Percentiles rank a stretch among this genome's conserved stretches.
Evolutionary conservation across 345 rosid genomes (phyloP).

Genomic region (Anastatica hierochuntica): DNA sequence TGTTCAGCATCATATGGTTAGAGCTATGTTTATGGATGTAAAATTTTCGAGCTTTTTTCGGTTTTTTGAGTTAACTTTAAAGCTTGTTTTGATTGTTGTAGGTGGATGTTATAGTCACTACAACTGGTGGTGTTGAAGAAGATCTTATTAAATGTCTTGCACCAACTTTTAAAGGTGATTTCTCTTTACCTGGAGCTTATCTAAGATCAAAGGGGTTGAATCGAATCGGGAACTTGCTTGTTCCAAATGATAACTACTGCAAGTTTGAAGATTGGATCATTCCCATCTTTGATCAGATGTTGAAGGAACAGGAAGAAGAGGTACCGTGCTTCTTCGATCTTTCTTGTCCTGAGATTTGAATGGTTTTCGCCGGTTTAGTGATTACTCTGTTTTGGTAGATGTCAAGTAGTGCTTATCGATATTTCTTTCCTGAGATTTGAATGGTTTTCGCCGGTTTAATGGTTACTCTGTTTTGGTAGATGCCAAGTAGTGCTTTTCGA

Average conservation of each 20-base stretch:
- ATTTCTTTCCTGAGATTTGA: too few species aligned
- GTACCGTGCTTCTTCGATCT: constrained; percentile 19
- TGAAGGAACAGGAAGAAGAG: constrained; percentile 86
- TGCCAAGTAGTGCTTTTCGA: too few species aligned
- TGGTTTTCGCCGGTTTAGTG: too few species aligned
- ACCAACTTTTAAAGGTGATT: constrained; percentile 82
- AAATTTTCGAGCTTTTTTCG: too few species aligned
- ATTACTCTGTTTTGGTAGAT: too few species aligned
- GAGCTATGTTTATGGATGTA: too few species aligned
- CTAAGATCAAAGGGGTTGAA: constrained; percentile 79
- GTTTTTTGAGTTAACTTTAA: too few species aligned
- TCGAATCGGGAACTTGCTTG: constrained; percentile 83
- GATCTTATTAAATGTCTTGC: constrained; percentile 96
- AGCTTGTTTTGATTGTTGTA: too few species aligned
- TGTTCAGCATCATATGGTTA: constrained; percentile 84
- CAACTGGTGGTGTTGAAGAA: constrained; percentile 96
- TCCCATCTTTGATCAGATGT: constrained; percentile 82
- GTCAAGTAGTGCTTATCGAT: too few species aligned
- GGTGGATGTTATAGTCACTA: constrained; percentile 95
- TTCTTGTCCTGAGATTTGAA: neutral
- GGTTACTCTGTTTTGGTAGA: too few species aligned
- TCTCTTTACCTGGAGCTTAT: constrained; percentile 65
- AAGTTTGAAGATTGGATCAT: constrained; percentile 96
- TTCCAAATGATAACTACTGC: constrained; percentile 93
- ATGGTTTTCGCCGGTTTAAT: too few species aligned